Percentiles rank a stretch among this genome's conserved stretches.
These are phyloP conservation scores for Xylariaceae sp. DNA, from an alignment of 2,329 filamentous ascomycete species.

Conservation along the genomic window DNA sequence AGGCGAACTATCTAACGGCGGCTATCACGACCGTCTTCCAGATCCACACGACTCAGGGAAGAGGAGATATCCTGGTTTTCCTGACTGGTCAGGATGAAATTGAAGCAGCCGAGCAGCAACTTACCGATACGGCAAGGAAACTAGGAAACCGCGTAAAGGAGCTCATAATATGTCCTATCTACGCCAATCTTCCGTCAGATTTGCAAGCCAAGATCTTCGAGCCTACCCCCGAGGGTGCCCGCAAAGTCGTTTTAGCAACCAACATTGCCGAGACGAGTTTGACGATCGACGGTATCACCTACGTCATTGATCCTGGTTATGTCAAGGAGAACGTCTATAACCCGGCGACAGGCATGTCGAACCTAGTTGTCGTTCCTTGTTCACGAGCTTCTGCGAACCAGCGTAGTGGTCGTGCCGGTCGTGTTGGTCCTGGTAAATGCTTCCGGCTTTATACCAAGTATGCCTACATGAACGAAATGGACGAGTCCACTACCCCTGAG, in stretches of 20 bases:
- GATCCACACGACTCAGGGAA: slow-evolving; percentile 80
- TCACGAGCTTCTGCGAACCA: slow-evolving; percentile 91
- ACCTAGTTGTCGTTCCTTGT: slow-evolving; percentile 82
- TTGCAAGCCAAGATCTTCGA: slow-evolving; percentile 92
- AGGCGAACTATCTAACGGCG: slow-evolving; percentile 88
- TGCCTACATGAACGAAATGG: slow-evolving; percentile 90
- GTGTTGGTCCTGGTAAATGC: slow-evolving; percentile 86
- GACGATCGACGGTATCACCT: slow-evolving; percentile 93
- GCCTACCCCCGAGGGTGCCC: slow-evolving; percentile 74
- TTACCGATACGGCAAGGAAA: slow-evolving; percentile 81
- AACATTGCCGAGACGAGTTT: slow-evolving; percentile 96
- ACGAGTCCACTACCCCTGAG: slow-evolving; percentile 86
- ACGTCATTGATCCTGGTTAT: slow-evolving; percentile 92
- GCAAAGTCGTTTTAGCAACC: slow-evolving; percentile 90
- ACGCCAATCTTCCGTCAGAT: slow-evolving; percentile 86
- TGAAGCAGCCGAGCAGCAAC: slow-evolving; percentile 75
- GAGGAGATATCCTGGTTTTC: slow-evolving; percentile 90
- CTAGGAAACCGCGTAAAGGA: slow-evolving; percentile 79
- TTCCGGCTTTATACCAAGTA: slow-evolving; percentile 92
- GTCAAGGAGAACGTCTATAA: slow-evolving; percentile 96
- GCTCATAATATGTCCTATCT: slow-evolving; percentile 87
- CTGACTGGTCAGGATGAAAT: slow-evolving; percentile 96
- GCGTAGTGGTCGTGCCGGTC: slow-evolving; percentile 83
- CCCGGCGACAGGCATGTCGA: slow-evolving; percentile 85
- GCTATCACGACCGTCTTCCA: slow-evolving; percentile 92